phyloP scores from a whole-genome alignment of 2,329 filamentous ascomycete genomes.

The Fusarium bactridioides region DNA sequence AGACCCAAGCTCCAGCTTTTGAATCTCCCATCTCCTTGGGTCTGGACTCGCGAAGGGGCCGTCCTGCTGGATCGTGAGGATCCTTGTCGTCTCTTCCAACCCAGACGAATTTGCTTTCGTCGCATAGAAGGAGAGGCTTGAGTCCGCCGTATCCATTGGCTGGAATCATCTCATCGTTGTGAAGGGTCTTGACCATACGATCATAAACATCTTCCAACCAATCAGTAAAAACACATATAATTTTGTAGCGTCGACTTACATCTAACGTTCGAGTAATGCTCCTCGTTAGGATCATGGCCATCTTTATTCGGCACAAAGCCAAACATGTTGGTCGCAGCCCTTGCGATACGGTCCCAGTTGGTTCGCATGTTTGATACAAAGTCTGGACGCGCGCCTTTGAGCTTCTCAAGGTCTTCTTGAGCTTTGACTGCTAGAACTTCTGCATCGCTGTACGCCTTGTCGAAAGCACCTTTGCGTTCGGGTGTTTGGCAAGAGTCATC shows the following conservation, averaged over 20 bases:
- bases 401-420: background rate
- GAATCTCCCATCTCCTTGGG: background rate
- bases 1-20: background rate
- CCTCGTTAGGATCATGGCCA: background rate
- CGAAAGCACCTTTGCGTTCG: background rate
- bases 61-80: background rate
- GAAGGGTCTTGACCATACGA: background rate
- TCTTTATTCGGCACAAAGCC: background rate
- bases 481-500: slow-evolving; percentile 3
- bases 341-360: background rate
- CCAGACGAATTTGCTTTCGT: background rate
- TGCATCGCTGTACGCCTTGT: background rate
- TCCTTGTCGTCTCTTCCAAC: background rate
- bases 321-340: background rate
- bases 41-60: background rate
- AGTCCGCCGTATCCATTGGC: background rate
- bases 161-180: background rate
- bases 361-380: background rate
- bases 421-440: background rate
- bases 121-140: background rate
- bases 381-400: background rate
- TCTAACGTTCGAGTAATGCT: background rate
- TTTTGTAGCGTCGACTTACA: background rate
- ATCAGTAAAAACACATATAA: background rate
- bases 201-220: background rate